A percentile compares a stretch with the other conserved stretches of the same genome.
These are phyloP conservation scores for Cerioporus squamosus DNA, from an alignment of 1,284 basidiomycete species.

Conservation along the genomic window DNA sequence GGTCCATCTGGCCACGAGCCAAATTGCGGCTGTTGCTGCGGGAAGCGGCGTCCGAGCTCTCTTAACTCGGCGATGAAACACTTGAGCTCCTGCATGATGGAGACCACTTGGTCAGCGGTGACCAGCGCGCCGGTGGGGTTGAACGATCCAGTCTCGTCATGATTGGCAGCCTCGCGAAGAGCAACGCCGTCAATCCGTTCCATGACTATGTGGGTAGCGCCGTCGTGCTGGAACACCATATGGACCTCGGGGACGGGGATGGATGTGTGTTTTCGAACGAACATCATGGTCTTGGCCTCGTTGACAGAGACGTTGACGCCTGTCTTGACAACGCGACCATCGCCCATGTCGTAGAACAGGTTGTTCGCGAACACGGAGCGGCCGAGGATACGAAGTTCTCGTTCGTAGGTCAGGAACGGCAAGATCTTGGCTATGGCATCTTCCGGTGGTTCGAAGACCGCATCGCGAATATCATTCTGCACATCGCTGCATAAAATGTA, in stretches of 20 bases:
- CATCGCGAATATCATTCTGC: neutral
- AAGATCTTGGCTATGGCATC: neutral
- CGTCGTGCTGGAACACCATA: slow-evolving; percentile 2
- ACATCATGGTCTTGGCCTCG: neutral
- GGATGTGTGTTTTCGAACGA: neutral
- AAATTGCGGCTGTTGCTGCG: neutral
- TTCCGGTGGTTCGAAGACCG: neutral
- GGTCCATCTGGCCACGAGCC: neutral
- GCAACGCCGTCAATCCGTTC: neutral
- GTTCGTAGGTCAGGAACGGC: neutral
- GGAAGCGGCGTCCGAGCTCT: neutral
- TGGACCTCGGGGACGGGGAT: neutral
- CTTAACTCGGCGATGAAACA: neutral
- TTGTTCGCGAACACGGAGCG: neutral
- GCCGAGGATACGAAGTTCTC: neutral
- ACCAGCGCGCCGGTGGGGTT: neutral
- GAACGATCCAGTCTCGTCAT: neutral
- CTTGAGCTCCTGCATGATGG: neutral
- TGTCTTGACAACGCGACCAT: neutral
- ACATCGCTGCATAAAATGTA: no score
- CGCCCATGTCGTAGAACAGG: neutral
- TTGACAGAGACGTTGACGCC: neutral
- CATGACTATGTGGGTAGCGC: neutral
- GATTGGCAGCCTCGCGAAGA: neutral
- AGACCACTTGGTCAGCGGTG: neutral